Conservation (phyloP, 345 rosid species). For the Garcia nutans region DNA sequence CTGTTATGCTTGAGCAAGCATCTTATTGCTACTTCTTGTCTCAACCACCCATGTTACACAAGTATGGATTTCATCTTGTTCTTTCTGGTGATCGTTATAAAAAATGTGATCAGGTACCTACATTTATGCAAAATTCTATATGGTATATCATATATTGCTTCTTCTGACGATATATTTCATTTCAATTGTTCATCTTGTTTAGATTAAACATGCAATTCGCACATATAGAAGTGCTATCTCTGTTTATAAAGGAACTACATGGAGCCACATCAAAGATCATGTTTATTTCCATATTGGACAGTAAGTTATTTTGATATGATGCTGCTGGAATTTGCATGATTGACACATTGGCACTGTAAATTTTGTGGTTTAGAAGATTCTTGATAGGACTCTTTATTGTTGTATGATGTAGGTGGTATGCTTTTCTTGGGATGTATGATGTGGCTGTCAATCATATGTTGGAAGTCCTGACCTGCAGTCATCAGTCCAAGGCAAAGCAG, state of each 20-base stretch:
- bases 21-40: constrained; percentile 92
- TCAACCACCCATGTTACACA: constrained; percentile 86
- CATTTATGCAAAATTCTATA: not conserved
- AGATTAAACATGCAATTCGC: constrained; percentile 96
- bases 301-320: constrained; percentile 49
- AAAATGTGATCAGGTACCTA: constrained; percentile 89
- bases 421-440: constrained; percentile 84
- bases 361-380: constrained; percentile 15
- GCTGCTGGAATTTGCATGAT: constrained; percentile 18
- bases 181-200: constrained; percentile 23
- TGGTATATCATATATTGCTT: constrained; percentile 18
- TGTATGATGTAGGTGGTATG: constrained; percentile 68
- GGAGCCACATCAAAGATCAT: constrained; percentile 96
- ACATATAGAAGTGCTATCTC: constrained; percentile 81
- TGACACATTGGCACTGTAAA: not conserved
- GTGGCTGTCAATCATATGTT: constrained; percentile 76
- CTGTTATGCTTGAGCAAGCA: constrained; percentile 99
- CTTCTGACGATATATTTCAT: constrained; percentile 23
- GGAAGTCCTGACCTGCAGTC: constrained; percentile 75
- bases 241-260: constrained; percentile 75
- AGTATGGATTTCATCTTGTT: constrained; percentile 96
- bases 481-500: constrained; percentile 88
- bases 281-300: constrained; percentile 92
- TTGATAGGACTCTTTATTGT: constrained; percentile 17
- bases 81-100: constrained; percentile 94